These are phyloP conservation scores for Glaciozyma martinii DNA, from an alignment of 768 basidiomycete species.

Conservation along the genomic window DNA sequence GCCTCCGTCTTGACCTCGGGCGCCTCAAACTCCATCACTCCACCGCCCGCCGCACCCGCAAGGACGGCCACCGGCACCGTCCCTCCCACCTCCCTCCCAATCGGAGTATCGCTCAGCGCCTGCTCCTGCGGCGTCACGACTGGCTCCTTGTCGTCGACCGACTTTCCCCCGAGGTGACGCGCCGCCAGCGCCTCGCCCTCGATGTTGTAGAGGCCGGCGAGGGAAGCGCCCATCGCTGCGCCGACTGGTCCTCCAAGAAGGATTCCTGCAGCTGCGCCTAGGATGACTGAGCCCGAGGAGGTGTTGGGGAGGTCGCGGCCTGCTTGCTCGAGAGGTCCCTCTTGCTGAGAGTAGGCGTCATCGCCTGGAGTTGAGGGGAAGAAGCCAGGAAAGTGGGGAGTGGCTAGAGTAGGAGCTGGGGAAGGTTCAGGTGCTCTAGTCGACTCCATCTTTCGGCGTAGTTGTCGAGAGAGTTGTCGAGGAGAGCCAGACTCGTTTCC, in stretches of 20 bases:
- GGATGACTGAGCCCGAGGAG: background rate
- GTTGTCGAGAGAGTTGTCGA: too few relatives aligned
- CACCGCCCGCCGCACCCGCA: too few relatives aligned
- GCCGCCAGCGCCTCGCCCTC: background rate
- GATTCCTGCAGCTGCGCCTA: background rate
- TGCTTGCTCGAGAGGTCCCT: constrained; percentile 1
- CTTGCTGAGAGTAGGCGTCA: background rate
- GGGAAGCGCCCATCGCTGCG: background rate
- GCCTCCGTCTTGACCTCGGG: too few relatives aligned
- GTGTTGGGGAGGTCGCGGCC: background rate
- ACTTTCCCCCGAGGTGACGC: background rate
- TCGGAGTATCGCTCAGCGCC: background rate
- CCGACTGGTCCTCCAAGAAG: background rate
- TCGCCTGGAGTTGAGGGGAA: background rate
- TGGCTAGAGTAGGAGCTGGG: constrained; percentile 3
- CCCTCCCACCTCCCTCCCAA: background rate
- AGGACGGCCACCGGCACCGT: background rate
- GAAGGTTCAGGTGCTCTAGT: constrained; percentile 5
- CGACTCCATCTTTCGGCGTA: background rate
- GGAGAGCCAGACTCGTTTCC: too few relatives aligned
- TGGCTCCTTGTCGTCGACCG: background rate
- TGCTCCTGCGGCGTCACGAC: background rate
- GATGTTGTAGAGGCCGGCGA: background rate
- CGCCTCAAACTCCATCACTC: too few relatives aligned
- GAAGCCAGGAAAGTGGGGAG: background rate